Conservation (phyloP, 139 green algal genomes). For the Coelastrella sp. region DNA sequence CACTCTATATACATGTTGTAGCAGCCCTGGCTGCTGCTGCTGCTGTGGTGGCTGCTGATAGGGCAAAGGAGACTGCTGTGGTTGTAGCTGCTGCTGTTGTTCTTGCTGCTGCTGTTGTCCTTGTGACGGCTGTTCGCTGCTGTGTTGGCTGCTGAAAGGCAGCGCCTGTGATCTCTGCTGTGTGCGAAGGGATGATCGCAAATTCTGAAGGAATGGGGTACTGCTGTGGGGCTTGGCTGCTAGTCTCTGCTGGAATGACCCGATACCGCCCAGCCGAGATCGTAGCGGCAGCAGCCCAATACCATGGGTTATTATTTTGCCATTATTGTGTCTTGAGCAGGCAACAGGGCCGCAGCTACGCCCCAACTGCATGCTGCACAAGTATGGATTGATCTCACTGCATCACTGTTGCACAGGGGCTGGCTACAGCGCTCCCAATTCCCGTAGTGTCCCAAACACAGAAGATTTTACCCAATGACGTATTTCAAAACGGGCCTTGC, state of each 20-base stretch:
- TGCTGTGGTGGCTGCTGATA: slow-evolving; percentile 21
- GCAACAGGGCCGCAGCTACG: neutral
- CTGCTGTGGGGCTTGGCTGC: slow-evolving; percentile 16
- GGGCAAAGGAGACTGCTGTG: neutral
- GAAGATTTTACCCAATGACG: too few species aligned
- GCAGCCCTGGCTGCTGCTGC: neutral
- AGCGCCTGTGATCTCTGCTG: neutral
- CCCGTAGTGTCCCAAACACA: too few species aligned
- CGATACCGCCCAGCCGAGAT: neutral
- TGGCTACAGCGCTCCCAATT: too few species aligned
- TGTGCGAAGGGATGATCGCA: neutral
- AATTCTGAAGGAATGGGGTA: neutral
- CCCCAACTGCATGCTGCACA: neutral
- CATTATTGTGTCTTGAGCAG: neutral
- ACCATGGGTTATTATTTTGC: neutral
- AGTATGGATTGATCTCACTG: neutral
- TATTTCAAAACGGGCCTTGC: neutral
- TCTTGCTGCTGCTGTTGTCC: slow-evolving; percentile 8
- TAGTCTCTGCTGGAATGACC: neutral
- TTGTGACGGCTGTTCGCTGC: neutral
- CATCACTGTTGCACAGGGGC: neutral
- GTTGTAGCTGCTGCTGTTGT: neutral
- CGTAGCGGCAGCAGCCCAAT: neutral
- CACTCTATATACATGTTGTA: neutral
- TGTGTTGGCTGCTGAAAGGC: slow-evolving; percentile 12